These are phyloP conservation scores for Phyllachora maydis DNA, from an alignment of 2,329 filamentous ascomycete species.

Conservation along the genomic window DNA sequence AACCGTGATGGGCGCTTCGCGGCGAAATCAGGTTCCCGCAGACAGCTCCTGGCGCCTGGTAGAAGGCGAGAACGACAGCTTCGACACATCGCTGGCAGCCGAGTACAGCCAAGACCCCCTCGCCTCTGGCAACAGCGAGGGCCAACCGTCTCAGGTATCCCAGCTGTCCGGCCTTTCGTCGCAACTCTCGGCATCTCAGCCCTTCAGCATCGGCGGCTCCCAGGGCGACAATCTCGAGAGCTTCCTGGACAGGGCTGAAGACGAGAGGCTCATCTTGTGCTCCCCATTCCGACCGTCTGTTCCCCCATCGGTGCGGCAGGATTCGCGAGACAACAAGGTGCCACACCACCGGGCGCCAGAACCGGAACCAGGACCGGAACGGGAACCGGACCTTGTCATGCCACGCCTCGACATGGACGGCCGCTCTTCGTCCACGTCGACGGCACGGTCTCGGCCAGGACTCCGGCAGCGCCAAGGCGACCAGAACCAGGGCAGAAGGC, in stretches of 20 bases:
- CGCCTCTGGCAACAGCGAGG: slow-evolving; percentile 19
- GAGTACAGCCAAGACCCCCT: slow-evolving; percentile 19
- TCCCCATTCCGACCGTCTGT: slow-evolving; percentile 34
- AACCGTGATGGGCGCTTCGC: too few relatives aligned
- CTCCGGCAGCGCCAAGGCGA: too few relatives aligned
- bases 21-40: too few relatives aligned
- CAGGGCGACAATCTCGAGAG: slow-evolving; percentile 33
- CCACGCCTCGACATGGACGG: slow-evolving; percentile 22
- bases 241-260: slow-evolving; percentile 29
- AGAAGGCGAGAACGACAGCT: slow-evolving; percentile 37
- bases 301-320: slow-evolving; percentile 13
- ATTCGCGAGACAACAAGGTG: slow-evolving; percentile 9
- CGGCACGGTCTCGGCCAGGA: too few relatives aligned
- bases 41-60: slow-evolving; percentile 40
- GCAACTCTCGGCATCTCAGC: slow-evolving; percentile 12
- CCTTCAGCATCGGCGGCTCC: slow-evolving; percentile 20
- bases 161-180: slow-evolving; percentile 19
- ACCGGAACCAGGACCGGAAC: too few relatives aligned
- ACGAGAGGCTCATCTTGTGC: slow-evolving; percentile 31
- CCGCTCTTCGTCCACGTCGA: too few relatives aligned
- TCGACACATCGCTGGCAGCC: slow-evolving; percentile 29
- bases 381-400: slow-evolving; percentile 33
- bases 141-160: too few relatives aligned
- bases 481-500: too few relatives aligned
- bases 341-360: slow-evolving; percentile 21